Evolutionary conservation across 2,329 filamentous ascomycete species (phyloP), one percentile per base, ranked within the genome.

Genomic region (Ceratocystis ficicola): DNA sequence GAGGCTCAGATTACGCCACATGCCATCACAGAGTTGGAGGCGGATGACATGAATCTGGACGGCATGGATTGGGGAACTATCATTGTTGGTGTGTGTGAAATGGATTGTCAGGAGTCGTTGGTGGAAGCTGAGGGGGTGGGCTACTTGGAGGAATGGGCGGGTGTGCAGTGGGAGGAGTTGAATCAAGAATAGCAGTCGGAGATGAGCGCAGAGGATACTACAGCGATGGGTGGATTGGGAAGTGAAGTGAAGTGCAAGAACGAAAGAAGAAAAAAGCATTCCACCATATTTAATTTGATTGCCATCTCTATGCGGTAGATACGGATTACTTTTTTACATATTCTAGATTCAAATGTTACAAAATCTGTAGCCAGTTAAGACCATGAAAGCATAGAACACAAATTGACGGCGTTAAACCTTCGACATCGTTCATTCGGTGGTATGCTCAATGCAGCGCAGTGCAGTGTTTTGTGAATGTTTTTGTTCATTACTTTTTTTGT

Each of bases 21-120:
- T 73, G 87, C 91, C 2, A 99, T 99, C 71, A 84, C 85, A 36
- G 88, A 95, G 78, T 78, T 97, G 65, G 94, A 97, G 78, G 86
- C 82, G 1, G 88, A 92, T 52, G 86, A 87, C 66, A 74, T 85
- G 70, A 83, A 82, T 48, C 72, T 87, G 22, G 81, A 95, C 78
- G 94, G 92, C 0, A 99, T 99, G 94, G 94, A 99, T 72, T 99
- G 94, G 94, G 93, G 93, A 0, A 97, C 91, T 0, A 82, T 99
- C 7, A 84, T 99, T 67, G 79, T 97, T 46, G 91, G 85, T 0
- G 90, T 95, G 6, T 99, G 94, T 74, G 84, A 82, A 69, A 83
- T 77, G 72, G 90, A 97, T 74, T 97, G 94, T 73, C 79, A 81
- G 71, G 83, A 84, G 17, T 74, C 75, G 5, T 81, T 82, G 0